Evolutionary conservation across 768 basidiomycete species (phyloP), one percentile per base, ranked within the genome.

Genomic region (Rhizopogon sp.): DNA sequence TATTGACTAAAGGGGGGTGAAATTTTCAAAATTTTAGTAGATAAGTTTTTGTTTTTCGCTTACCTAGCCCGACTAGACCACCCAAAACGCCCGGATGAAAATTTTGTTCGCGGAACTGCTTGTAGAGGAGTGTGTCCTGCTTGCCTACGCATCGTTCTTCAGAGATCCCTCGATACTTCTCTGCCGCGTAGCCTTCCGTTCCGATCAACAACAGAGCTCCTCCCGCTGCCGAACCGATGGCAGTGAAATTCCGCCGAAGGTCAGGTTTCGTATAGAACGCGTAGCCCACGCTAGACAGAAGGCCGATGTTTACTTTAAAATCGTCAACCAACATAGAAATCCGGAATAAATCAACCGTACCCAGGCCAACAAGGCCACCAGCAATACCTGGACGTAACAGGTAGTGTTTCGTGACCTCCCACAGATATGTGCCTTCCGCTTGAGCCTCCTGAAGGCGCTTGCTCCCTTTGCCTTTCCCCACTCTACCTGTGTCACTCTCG

Each of bases 321-420:
- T 25, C 10, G 25, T n/a, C 20, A 35, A 25, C 49, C 39, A n/a
- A 39, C 33, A 50, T 22, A 37, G 11, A 46, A 10, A 51, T 43
- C 31, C n/a, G 14, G 20, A 14, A 16, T 9, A 16, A 8, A 28
- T 2, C 28, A 31, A 7, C 73, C 79, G 16, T 59, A 88, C 88
- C 76, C 43, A 90, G 65, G 42, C 88, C 88, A 57, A 90, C 60
- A 29, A 90, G 71, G 42, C 90, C 88, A 28, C 90, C 86, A 9
- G 84, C 83, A 50, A 87, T 81, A 25, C 82, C 81, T 13, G 88
- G 88, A 29, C 81, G 77, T 56, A 90, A 70, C 25, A 90, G 61
- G 60, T 79, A 75, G 29, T 78, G 69, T 59, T 82, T 83, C 4
- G 78, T 67, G 25, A 74, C 58, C 8, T 76, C 70, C 79, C 80